Base-by-base conservation (phyloP, 345 rosid species). In the Diplotaxis tenuifolia region DNA sequence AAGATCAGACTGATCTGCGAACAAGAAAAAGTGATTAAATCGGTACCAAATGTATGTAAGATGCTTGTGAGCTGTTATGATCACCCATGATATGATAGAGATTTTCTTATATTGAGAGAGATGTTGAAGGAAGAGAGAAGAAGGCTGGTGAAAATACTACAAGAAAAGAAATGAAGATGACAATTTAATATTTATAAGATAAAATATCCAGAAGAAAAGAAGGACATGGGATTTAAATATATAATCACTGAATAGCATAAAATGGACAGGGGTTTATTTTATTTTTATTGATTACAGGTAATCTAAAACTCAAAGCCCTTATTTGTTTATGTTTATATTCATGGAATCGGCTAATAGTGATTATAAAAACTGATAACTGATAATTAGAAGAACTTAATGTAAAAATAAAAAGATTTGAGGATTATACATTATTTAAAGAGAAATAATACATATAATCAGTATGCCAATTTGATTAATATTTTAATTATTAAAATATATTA, bases 1-100 rank as follows among this genome's bases (percentile, higher is more conserved):
- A 71, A 65, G 38, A 52, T 50, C 55, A 60, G 31, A 59, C 42
- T 34, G 55, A 21, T 32, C 42, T 20, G 9, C 58, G 16, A 52
- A 66, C 14, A 22, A 40, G 16, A 3, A 15, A 19, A 32, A 9
- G 11, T 15, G 50, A 5, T 32, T 12, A 12, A 36, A 25, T 10
- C 63, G 20, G 21, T 81, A 86, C 93, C 93, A 81, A 52, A 72
- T 82, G 91, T 68, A 90, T 85, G 77, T 86, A 90, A 14, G 93
- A 86, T 69, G 84, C 84, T 60, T 87, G 79, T 29, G 89, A 80
- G 57, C 67, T 69, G 9, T 32, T 67, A 27, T 68, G 67, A 73
- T 84, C 90, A 21, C 61, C 83, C 88, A 84, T 84, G 80, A 42
- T 63, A 66, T 25, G 29, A 3, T 66, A 9, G 45, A 32, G 67